Conservation (phyloP, 2,329 filamentous ascomycete species). For the Blumeria hordei region DNA sequence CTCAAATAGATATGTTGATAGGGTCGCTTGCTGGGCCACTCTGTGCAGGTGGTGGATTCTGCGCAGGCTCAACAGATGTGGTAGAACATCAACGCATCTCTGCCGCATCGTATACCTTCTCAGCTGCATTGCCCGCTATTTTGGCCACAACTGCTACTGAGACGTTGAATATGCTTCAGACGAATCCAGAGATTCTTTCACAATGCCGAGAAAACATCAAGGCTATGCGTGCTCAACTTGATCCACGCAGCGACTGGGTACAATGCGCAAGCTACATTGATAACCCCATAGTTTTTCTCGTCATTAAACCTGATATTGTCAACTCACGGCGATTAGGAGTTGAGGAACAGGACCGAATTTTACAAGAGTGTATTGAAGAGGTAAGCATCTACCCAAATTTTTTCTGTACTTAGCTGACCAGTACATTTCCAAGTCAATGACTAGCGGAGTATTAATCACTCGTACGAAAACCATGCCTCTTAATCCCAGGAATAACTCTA, state of each 20-base stretch:
- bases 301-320: conserved; percentile 64
- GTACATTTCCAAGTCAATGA: conserved; percentile 34
- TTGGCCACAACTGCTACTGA: conserved; percentile 89
- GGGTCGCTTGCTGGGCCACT: conserved; percentile 77
- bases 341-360: conserved; percentile 59
- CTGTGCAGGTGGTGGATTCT: conserved; percentile 87
- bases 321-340: conserved; percentile 39
- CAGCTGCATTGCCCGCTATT: conserved; percentile 79
- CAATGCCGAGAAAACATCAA: conserved; percentile 71
- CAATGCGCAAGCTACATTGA: conserved; percentile 55
- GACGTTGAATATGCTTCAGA: conserved; percentile 65
- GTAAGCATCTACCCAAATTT: conserved; percentile 23
- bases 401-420: conserved; percentile 1
- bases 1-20: conserved; percentile 90
- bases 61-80: conserved; percentile 72
- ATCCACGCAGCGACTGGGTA: conserved; percentile 86
- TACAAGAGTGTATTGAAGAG: conserved; percentile 93
- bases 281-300: conserved; percentile 69
- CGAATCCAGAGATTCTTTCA: conserved; percentile 56
- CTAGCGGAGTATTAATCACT: conserved; percentile 76
- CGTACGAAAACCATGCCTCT: conserved; percentile 59
- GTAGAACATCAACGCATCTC: conserved; percentile 92
- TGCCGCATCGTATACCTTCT: conserved; percentile 82
- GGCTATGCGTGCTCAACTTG: conserved; percentile 63
- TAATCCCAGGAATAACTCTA: conserved; percentile 33